Conservation (phyloP, 2,329 filamentous ascomycete species). For the Stemphylium beticola region DNA sequence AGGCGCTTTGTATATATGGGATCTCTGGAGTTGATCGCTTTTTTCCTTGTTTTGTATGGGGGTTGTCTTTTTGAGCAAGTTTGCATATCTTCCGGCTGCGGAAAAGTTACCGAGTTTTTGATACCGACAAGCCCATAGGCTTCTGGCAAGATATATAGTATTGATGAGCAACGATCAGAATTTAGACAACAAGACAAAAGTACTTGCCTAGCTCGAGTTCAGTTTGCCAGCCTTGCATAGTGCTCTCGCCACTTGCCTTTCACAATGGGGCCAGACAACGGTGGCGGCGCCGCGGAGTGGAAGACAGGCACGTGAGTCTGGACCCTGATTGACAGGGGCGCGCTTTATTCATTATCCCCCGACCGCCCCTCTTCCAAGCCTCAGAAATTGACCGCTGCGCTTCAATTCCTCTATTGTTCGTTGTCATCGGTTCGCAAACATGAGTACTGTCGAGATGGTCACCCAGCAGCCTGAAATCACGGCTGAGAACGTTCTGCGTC, state of each 20-base stretch:
- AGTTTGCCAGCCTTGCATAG: not conserved
- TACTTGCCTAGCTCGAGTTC: not conserved
- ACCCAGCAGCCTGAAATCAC: conserved; percentile 70
- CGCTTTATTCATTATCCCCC: conserved; percentile 4
- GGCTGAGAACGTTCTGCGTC: conserved; percentile 80
- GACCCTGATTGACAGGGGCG: conserved; percentile 10
- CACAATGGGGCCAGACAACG: not conserved
- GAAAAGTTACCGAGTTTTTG: conserved; percentile 44
- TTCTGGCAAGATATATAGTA: conserved; percentile 3
- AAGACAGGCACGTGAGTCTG: conserved; percentile 2
- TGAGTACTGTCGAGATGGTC: conserved; percentile 42
- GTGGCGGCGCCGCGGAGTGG: not conserved
- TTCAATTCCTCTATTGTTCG: conserved; percentile 4
- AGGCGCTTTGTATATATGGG: conserved; percentile 15
- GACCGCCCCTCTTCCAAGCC: conserved; percentile 1
- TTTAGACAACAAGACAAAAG: conserved; percentile 5
- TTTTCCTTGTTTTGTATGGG: conserved; percentile 21
- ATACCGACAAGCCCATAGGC: conserved; percentile 27
- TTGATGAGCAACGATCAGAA: conserved; percentile 5
- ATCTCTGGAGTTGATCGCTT: conserved; percentile 31
- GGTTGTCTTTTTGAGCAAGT: conserved; percentile 26
- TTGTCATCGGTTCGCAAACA: conserved; percentile 23
- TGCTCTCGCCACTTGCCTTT: not conserved
- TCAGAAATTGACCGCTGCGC: conserved; percentile 3
- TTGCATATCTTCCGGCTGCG: conserved; percentile 38